Evolutionary conservation across 225 moss, liverwort and hornwort species (phyloP).

Genomic region (Thuidium tamariscinum): DNA sequence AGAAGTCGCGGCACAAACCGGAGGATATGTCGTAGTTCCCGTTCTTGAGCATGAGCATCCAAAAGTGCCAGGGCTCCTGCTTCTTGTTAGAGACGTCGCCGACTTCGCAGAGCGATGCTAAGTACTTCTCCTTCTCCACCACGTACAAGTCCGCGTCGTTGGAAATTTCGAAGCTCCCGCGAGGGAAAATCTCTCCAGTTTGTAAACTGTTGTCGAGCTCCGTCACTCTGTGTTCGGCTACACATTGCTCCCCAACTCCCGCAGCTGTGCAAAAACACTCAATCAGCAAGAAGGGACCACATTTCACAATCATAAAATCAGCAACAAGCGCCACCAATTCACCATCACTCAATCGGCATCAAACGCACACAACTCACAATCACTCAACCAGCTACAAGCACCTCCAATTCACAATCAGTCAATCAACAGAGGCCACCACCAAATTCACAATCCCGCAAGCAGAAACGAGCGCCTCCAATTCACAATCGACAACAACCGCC

Average conservation of each 20-base stretch:
- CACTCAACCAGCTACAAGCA: neutral
- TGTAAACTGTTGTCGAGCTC: constrained; percentile 48
- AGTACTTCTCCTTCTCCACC: constrained; percentile 76
- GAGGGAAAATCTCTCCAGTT: constrained; percentile 57
- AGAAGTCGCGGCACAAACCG: constrained; percentile 46
- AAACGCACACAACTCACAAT: neutral
- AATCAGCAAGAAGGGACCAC: neutral
- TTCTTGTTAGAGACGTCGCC: neutral
- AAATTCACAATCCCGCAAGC: neutral
- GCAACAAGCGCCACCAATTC: neutral
- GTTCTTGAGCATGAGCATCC: constrained; percentile 98
- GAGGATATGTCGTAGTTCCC: constrained; percentile 64
- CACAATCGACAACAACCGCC: neutral
- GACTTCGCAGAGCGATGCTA: constrained; percentile 47
- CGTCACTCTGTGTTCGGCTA: constrained; percentile 15
- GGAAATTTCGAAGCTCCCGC: constrained; percentile 14
- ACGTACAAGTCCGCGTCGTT: constrained; percentile 57
- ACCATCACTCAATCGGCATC: neutral
- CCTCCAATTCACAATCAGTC: neutral
- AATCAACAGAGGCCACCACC: neutral
- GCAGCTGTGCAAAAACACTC: neutral
- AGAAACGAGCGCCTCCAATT: neutral
- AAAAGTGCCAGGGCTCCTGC: constrained; percentile 57
- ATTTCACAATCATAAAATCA: neutral
- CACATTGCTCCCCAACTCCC: neutral